A percentile compares a stretch with the other conserved stretches of the same genome.
These are phyloP conservation scores for Lepidopterella palustris DNA, from an alignment of 495 filamentous ascomycete genomes.

Conservation along the genomic window DNA sequence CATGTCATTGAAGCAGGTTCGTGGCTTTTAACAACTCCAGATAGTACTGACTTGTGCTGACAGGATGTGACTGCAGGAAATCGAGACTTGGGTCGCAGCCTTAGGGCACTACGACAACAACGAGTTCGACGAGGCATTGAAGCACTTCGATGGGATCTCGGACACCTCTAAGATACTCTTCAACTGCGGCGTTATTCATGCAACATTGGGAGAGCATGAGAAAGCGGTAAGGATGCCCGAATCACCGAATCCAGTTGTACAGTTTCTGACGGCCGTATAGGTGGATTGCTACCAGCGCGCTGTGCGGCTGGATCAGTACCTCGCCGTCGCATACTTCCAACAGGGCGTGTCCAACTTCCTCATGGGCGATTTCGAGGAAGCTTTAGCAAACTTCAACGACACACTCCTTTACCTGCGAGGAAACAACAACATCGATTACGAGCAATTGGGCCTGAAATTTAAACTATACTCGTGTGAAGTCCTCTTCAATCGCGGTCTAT, in stretches of 20 bases:
- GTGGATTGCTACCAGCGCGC: constrained; percentile 93
- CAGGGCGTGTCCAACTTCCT: constrained; percentile 98
- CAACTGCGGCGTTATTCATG: constrained; percentile 97
- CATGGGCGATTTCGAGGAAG: constrained; percentile 94
- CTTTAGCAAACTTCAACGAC: constrained; percentile 97
- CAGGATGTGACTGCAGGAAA: constrained; percentile 61
- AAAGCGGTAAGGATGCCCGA: constrained; percentile 64
- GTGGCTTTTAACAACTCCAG: not conserved
- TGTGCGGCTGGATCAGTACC: constrained; percentile 81
- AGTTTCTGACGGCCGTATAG: constrained; percentile 42
- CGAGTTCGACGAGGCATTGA: constrained; percentile 83
- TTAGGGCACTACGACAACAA: constrained; percentile 90
- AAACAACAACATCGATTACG: constrained; percentile 96
- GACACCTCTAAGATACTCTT: constrained; percentile 99
- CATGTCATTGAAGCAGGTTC: constrained; percentile 35
- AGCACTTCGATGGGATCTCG: constrained; percentile 74
- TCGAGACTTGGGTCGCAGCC: constrained; percentile 95
- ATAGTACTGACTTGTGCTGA: not conserved
- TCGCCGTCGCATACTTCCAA: constrained; percentile 97
- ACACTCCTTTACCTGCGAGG: constrained; percentile 90
- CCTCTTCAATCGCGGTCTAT: constrained; percentile 93
- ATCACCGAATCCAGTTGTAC: not conserved
- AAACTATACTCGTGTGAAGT: constrained; percentile 97
- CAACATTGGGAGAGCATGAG: constrained; percentile 92
- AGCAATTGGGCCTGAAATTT: constrained; percentile 91